A percentile compares a stretch with the other conserved stretches of the same genome.
Evolutionary conservation across 2,329 filamentous ascomycete genomes (phyloP).

Genomic region (Fusarium neocosmosporiellum): DNA sequence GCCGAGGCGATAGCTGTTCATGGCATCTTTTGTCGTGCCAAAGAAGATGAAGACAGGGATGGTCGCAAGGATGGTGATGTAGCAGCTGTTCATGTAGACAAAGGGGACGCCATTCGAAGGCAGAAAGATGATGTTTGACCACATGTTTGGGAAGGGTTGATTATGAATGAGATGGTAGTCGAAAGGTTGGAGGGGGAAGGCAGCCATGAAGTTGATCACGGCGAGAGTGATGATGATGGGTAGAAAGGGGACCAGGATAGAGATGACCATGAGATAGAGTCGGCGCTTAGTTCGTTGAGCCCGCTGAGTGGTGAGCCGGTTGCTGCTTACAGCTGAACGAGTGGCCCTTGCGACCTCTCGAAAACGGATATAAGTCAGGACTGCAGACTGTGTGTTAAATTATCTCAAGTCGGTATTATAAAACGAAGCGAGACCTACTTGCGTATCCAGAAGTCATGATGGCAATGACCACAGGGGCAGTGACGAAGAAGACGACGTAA

Average conservation of each 20-base stretch:
- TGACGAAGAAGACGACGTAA: conserved; percentile 59
- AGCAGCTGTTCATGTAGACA: conserved; percentile 57
- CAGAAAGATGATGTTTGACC: conserved; percentile 60
- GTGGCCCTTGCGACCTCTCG: conserved; percentile 57
- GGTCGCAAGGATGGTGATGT: conserved; percentile 60
- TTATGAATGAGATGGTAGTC: conserved; percentile 57
- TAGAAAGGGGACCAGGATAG: conserved; percentile 63
- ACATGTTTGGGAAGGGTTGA: conserved; percentile 52
- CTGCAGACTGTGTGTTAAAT: conserved; percentile 40
- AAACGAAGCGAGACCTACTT: conserved; percentile 51
- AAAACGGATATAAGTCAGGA: conserved; percentile 61
- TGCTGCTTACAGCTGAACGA: conserved; percentile 52
- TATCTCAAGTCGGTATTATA: not conserved
- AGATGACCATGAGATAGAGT: conserved; percentile 66
- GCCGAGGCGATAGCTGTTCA: conserved; percentile 59
- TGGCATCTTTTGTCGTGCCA: conserved; percentile 65
- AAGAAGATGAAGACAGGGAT: conserved; percentile 65
- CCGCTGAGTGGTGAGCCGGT: conserved; percentile 54
- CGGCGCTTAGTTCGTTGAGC: conserved; percentile 61
- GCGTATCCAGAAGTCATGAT: conserved; percentile 59
- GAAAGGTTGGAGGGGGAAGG: conserved; percentile 49
- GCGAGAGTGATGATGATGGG: conserved; percentile 58
- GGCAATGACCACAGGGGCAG: conserved; percentile 58
- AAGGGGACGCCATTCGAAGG: conserved; percentile 55
- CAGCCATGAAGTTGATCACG: conserved; percentile 53